Conservation (phyloP, 805 yeast species). For the Starmera dryadoides region DNA sequence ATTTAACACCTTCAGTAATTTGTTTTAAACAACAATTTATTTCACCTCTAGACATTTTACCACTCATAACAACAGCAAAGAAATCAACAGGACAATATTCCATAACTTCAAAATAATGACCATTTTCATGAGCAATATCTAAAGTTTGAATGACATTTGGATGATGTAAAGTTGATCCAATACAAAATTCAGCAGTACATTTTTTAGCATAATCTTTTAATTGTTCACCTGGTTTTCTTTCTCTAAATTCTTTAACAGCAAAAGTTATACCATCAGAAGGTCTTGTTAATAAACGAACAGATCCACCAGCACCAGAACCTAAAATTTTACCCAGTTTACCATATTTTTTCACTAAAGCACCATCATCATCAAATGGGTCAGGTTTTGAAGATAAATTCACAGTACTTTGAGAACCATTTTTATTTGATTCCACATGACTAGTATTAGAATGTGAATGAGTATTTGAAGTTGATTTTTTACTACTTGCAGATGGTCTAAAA, state of each 20-base stretch:
- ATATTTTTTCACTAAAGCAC: slow-evolving; percentile 50
- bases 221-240: slow-evolving; percentile 61
- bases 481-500: slow-evolving; percentile 47
- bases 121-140: slow-evolving; percentile 53
- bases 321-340: slow-evolving; percentile 68
- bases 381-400: slow-evolving; percentile 3
- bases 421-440: background rate
- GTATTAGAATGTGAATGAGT: background rate
- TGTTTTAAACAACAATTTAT: slow-evolving; percentile 79
- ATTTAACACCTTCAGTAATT: slow-evolving; percentile 62
- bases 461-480: background rate
- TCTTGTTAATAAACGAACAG: slow-evolving; percentile 65
- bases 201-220: slow-evolving; percentile 76
- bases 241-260: slow-evolving; percentile 80
- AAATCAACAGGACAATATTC: slow-evolving; percentile 82
- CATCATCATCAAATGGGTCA: slow-evolving; percentile 35
- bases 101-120: slow-evolving; percentile 75
- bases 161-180: slow-evolving; percentile 76
- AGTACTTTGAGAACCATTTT: slow-evolving; percentile 7
- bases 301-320: slow-evolving; percentile 87
- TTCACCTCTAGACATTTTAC: slow-evolving; percentile 73
- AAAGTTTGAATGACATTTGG: slow-evolving; percentile 75
- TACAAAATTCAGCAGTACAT: slow-evolving; percentile 84
- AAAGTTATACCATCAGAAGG: slow-evolving; percentile 64
- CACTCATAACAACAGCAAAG: slow-evolving; percentile 83